Evolutionary conservation across 441 rosid genomes (phyloP).

Genomic region (Omphalea diandra): DNA sequence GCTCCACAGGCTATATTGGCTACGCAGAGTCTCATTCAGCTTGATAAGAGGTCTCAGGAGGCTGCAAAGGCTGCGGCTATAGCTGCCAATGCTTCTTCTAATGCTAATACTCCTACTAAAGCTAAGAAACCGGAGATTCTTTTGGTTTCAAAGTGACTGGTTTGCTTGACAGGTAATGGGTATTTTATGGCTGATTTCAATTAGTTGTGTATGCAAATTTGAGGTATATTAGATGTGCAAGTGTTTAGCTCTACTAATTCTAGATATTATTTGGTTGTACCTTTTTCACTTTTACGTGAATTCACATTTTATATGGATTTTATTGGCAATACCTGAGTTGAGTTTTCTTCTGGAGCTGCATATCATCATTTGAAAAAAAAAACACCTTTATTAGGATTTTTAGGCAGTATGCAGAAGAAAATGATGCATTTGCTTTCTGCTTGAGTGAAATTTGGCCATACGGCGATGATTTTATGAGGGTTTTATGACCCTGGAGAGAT

Average conservation of each 20-base stretch:
- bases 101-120: conserved; percentile 69
- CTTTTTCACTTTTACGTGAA: background rate
- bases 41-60: conserved; percentile 60
- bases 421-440: background rate
- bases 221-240: background rate
- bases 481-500: no score
- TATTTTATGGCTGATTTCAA: background rate
- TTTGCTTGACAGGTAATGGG: conserved; percentile 41
- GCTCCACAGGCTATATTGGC: conserved; percentile 82
- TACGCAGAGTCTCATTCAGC: conserved; percentile 73
- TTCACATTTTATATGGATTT: background rate
- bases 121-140: conserved; percentile 76
- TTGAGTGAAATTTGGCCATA: no score
- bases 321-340: background rate
- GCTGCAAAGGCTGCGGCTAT: conserved; percentile 37
- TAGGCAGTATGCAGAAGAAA: background rate
- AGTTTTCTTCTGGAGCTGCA: background rate
- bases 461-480: no score
- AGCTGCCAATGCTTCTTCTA: conserved; percentile 47
- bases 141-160: conserved; percentile 70
- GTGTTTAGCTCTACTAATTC: background rate
- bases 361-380: no score
- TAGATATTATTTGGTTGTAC: no score
- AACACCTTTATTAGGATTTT: background rate
- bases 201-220: conserved; percentile 12